Evolutionary conservation across 2,329 filamentous ascomycete genomes (phyloP), one percentile per base, ranked within the genome.

Genomic region (Cladophialophora yegresii): DNA sequence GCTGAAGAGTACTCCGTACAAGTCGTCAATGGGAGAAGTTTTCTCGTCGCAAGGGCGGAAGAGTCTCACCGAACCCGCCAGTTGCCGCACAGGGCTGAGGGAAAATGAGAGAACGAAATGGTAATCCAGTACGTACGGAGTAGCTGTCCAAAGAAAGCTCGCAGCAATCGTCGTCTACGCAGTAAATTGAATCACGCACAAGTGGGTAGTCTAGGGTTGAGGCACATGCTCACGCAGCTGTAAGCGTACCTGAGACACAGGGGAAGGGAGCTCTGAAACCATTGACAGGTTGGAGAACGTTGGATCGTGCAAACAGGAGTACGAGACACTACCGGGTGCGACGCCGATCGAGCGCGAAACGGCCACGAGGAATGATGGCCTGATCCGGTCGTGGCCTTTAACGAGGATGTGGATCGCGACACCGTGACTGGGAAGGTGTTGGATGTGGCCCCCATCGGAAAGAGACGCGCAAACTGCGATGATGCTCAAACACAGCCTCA

Each of bases 251-350:
- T 63, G 63, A 65, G 51, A 66, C 60, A 54, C 58, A 61, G 63
- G 60, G 32, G 60, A 28, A 62, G 32, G 54, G 22, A 58, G 20
- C 2, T 54, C 58, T 66, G 64, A 66, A 66, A 66, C 64, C 50
- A 45, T 50, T 54, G 50, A 30, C 51, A 43, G 60, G 56, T 45
- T 60, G 54, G 55, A 47, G 47, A 40, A 60, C 5, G 23, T 40
- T 51, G 36, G 28, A 30, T 47, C 16, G 23, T 47, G 23, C 16
- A 30, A 16, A n/a, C 36, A n/a, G 43, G 53, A 56, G 45, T 23
- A 40, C 50, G 30, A 51, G 33, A 36, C 43, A 50, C 30, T 51
- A 50, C 30, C 26, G 8, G 16, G 50, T 13, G 10, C 20, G 28
- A 55, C 23, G 50, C 60, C 7, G 30, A 23, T 55, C 43, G 51